Evolutionary conservation across 2,329 filamentous ascomycete species (phyloP).

Genomic region (Ascochyta viciae-villosae): DNA sequence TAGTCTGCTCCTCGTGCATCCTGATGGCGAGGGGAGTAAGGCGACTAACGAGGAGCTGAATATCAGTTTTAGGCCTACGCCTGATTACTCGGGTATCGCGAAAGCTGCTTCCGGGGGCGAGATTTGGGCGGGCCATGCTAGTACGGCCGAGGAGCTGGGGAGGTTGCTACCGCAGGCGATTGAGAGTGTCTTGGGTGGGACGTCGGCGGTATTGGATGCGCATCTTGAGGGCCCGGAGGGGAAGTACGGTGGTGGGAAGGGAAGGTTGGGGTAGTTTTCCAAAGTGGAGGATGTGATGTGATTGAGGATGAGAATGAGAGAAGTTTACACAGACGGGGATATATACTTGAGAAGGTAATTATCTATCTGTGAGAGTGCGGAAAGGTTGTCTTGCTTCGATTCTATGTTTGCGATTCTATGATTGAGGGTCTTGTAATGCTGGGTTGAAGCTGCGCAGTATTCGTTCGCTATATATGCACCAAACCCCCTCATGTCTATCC

Average conservation of each 20-base stretch:
- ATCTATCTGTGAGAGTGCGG: no score
- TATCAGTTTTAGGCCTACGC: conserved; percentile 70
- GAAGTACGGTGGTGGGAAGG: conserved; percentile 52
- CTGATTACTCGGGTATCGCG: conserved; percentile 72
- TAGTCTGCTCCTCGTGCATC: conserved; percentile 70
- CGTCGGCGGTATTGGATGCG: conserved; percentile 68
- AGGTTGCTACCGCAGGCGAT: conserved; percentile 65
- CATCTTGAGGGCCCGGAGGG: conserved; percentile 64
- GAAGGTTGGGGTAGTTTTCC: conserved; percentile 1
- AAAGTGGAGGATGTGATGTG: background rate
- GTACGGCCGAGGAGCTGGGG: conserved; percentile 63
- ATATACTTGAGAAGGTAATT: no score
- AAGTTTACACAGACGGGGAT: no score
- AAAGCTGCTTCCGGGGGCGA: conserved; percentile 69
- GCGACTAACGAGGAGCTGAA: conserved; percentile 70
- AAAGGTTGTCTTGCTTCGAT: no score
- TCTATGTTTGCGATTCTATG: no score
- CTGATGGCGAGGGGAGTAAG: conserved; percentile 66
- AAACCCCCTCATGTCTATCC: no score
- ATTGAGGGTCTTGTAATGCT: no score
- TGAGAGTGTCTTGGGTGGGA: conserved; percentile 63
- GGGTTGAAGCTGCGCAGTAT: no score
- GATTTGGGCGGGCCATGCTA: conserved; percentile 66
- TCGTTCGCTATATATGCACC: no score
- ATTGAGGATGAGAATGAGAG: no score